These are phyloP conservation scores for Paecilomyces fulvus DNA, from an alignment of 2,329 filamentous ascomycete genomes.

Conservation along the genomic window DNA sequence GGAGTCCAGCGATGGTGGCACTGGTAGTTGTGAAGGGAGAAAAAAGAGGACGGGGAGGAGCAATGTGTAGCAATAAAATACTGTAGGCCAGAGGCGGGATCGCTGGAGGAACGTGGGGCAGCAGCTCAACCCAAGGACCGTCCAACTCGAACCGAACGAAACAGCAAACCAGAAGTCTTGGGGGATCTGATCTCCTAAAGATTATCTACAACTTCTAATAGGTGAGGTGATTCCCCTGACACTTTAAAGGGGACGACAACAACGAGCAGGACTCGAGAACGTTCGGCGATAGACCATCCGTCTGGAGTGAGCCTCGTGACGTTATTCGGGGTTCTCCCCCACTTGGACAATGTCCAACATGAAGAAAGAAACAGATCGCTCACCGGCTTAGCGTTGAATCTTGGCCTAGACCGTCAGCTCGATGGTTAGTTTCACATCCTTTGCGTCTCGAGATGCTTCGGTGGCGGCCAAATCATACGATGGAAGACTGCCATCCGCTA, in stretches of 20 bases:
- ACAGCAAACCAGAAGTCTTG: not conserved
- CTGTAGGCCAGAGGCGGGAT: not conserved
- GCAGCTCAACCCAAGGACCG: not conserved
- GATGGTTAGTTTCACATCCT: not conserved
- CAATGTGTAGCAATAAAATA: not conserved
- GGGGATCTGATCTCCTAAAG: not conserved
- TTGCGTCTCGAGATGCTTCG: not conserved
- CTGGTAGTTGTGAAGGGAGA: not conserved
- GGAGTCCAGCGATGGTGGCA: not conserved
- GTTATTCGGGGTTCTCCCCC: slow-evolving; percentile 1
- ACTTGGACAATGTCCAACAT: not conserved
- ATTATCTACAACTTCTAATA: not conserved
- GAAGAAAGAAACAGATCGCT: not conserved
- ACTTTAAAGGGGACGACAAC: too few species aligned
- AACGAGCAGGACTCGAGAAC: not conserved
- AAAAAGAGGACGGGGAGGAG: not conserved
- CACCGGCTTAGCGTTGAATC: not conserved
- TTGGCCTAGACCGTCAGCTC: not conserved
- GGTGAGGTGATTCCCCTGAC: not conserved
- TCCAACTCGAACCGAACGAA: not conserved
- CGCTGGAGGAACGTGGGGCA: not conserved
- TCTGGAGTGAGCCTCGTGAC: slow-evolving; percentile 8
- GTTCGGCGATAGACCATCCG: not conserved
- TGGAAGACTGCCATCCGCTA: not conserved
- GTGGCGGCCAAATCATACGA: not conserved